Evolutionary conservation across 495 filamentous ascomycete genomes (phyloP), one percentile per base, ranked within the genome.

Genomic region (Podospora pseudoanserina): DNA sequence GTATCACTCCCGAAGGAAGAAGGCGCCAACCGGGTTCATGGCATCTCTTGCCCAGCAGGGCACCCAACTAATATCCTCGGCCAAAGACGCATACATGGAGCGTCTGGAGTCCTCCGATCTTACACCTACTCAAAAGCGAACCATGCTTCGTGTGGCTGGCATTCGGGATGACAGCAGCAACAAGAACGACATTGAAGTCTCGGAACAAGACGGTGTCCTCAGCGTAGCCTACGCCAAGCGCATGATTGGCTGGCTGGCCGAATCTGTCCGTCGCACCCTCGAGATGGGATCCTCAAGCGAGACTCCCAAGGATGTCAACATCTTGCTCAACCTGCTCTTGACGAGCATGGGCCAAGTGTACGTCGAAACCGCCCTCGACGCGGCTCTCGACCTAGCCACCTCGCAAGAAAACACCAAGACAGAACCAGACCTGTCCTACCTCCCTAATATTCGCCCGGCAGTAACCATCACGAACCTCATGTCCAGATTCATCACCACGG

Each of bases 221-320:
- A 93, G 87, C 68, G 85, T 97, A 16, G 84, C 89, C n/a, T 91
- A 89, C 74, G 90, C 93, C 26, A 98, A 98, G 78, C 86, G 95
- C 61, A 98, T 99, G 93, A 85, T 99, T 39, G 96, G 91, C 72
- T 99, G 96, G 96, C 84, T 99, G 30, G 95, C 96, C 32, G 96
- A 99, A 80, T 93, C 90, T 65, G 94, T 99, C 63, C 91, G 94
- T n/a, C 84, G 96, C 69, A 91, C 92, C 0, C 84, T 99, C 34
- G 96, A 99, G 75, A 83, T 99, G 56, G 91, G 90, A 44, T 90
- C 91, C 26, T 88, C 87, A 58, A 91, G 85, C 69, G 96, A 98
- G 69, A 97, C 92, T 11, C 92, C 95, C 30, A 98, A 95, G 78
- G 96, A 99, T 78, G 91, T 98, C 55, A 87, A 88, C n/a, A 88